Conservation (phyloP, 2,329 filamentous ascomycete genomes). For the Aspergillus hortae region DNA sequence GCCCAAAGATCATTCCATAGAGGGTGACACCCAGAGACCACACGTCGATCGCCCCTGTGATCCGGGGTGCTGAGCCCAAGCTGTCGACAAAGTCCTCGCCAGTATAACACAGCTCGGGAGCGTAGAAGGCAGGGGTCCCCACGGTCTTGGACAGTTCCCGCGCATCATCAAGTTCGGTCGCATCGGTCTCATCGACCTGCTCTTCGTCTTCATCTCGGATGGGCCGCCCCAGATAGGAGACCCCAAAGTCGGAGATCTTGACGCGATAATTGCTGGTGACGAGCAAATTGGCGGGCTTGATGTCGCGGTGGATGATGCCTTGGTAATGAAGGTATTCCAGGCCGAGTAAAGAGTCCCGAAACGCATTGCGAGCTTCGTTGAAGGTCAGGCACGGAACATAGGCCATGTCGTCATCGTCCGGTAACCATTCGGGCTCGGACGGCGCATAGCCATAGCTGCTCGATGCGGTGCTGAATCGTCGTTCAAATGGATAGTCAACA, state of each 20-base stretch:
- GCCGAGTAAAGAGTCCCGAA: conserved; percentile 88
- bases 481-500: conserved; percentile 57
- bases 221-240: conserved; percentile 91
- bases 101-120: conserved; percentile 91
- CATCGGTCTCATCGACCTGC: conserved; percentile 76
- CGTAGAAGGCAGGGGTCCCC: conserved; percentile 95
- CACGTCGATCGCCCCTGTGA: conserved; percentile 92
- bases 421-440: conserved; percentile 42
- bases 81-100: conserved; percentile 58
- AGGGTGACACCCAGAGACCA: conserved; percentile 96
- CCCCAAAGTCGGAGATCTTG: conserved; percentile 98
- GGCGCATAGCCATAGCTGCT: conserved; percentile 51
- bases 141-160: conserved; percentile 97
- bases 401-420: conserved; percentile 74
- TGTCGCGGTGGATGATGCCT: conserved; percentile 78
- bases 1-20: conserved; percentile 91
- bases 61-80: conserved; percentile 61
- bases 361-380: conserved; percentile 74
- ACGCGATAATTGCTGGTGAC: conserved; percentile 81
- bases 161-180: conserved; percentile 83
- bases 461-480: conserved; percentile 76
- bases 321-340: conserved; percentile 90
- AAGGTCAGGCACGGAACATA: conserved; percentile 93
- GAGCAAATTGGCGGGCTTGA: conserved; percentile 85
- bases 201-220: conserved; percentile 78